Base-by-base conservation (phyloP, 176 grass and related monocot genomes). In the Dendrocalamus sinicus region DNA sequence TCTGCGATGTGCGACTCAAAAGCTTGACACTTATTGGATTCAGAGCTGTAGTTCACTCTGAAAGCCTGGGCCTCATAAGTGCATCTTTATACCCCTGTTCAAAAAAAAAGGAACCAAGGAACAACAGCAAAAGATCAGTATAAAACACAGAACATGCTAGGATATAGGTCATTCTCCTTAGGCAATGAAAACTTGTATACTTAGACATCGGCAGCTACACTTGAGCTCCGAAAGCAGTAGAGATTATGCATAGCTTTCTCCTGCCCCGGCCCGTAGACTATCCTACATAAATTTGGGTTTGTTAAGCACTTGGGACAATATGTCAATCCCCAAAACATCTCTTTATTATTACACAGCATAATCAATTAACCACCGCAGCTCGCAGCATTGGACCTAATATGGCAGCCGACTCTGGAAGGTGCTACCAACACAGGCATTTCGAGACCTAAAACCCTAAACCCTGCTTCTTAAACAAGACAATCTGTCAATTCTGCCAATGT, bases 31-130 rank as follows among this genome's bases (percentile, higher is more conserved):
- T 70, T 91, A 72, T 88, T 92, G 82, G 79, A 90, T 81, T 94
- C 94, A 50, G 83, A 88, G 41, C 70, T 89, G 68, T 26, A 89
- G 35, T 79, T 90, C 88, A 94, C 73, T 76, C 89, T 92, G 74
- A 97, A 74, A 70, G 75, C 20, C 41, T 92, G 85, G 72, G 81
- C 81, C 76, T 90, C 80, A 79, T 73, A 75, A 94, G 75, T 75
- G 92, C 87, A 89, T 94, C 87, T 82, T 92, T 97, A 63, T 97
- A 97, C 63, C 92, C 90, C 92, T 97, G 82, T 45, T 71, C 14
- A n/a, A 23, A 83, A 70, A 59, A 59, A 51, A 80, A 43, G 44
- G 8, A 74, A 23, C 52, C 68, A 12, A 78, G 76, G 30, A 75
- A 59, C 20, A 79, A 48, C 47, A 87, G 14, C n/a, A n/a, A n/a